Percentiles rank a stretch among this genome's conserved stretches.
Conservation (phyloP, 2,329 filamentous ascomycete species). For the Aspergillus quadrilineatus region DNA sequence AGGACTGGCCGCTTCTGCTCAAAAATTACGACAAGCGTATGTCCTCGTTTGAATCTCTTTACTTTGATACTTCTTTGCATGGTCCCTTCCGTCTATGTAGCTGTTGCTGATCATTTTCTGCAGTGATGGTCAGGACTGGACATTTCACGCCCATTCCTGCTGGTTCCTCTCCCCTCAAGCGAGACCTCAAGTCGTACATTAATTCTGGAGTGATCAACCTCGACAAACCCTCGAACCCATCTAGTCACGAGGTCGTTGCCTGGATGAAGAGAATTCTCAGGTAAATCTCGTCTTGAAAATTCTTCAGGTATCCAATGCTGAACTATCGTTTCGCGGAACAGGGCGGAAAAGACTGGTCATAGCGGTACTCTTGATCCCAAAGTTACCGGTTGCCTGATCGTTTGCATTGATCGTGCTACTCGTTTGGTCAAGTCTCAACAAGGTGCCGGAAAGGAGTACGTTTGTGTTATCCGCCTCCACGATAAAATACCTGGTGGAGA, state of each 20-base stretch:
- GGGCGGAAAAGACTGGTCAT: slow-evolving; percentile 95
- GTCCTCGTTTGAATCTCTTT: slow-evolving; percentile 38
- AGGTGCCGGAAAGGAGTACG: slow-evolving; percentile 98
- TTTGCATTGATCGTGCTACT: slow-evolving; percentile 94
- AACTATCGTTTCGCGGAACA: slow-evolving; percentile 35
- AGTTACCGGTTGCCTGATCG: slow-evolving; percentile 92
- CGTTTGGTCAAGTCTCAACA: slow-evolving; percentile 98
- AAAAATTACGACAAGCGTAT: slow-evolving; percentile 93
- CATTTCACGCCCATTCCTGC: slow-evolving; percentile 97
- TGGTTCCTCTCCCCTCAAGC: slow-evolving; percentile 85
- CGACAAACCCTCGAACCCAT: slow-evolving; percentile 95
- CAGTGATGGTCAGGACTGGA: slow-evolving; percentile 87
- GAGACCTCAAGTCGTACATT: slow-evolving; percentile 95
- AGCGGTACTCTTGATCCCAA: slow-evolving; percentile 97
- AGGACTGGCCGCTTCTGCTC: slow-evolving; percentile 86
- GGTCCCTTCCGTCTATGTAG: slow-evolving; percentile 7
- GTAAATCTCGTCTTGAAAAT: slow-evolving; percentile 47
- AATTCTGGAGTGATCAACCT: slow-evolving; percentile 98
- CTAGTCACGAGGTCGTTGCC: slow-evolving; percentile 96
- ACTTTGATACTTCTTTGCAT: not conserved
- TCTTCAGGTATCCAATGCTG: slow-evolving; percentile 16
- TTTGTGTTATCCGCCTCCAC: slow-evolving; percentile 91
- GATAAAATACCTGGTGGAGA: slow-evolving; percentile 92
- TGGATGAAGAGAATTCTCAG: slow-evolving; percentile 98
- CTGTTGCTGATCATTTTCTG: slow-evolving; percentile 18